Conservation (phyloP, 139 green algal genomes). For the Auxenochlorella pyrenoidosa region DNA sequence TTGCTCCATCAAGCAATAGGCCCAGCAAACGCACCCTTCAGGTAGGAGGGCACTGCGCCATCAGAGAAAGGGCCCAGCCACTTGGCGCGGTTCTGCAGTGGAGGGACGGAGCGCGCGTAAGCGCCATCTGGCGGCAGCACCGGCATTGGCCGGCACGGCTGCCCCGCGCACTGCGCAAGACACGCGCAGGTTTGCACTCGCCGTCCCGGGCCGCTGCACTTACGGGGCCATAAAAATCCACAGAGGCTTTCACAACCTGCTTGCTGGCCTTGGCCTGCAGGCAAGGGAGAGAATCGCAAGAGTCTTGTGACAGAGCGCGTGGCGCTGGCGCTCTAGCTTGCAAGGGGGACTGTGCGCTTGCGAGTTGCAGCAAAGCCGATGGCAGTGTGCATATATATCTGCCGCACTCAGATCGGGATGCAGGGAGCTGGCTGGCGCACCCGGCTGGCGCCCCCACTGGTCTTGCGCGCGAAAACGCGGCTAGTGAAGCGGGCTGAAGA, state of each 20-base stretch:
- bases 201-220: neutral
- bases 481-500: too few relatives aligned
- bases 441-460: too few relatives aligned
- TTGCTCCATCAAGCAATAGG: neutral
- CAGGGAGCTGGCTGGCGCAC: too few relatives aligned
- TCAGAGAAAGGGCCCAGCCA: conserved; percentile 89
- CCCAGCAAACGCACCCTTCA: conserved; percentile 59
- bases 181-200: neutral
- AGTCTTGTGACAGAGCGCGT: too few relatives aligned
- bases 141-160: neutral
- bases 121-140: neutral
- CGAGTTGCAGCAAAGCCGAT: too few relatives aligned
- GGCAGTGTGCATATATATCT: too few relatives aligned
- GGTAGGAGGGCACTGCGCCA: conserved; percentile 63
- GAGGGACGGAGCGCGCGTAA: neutral
- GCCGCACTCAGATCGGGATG: too few relatives aligned
- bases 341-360: too few relatives aligned
- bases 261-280: conserved; percentile 29
- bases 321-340: too few relatives aligned
- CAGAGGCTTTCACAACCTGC: conserved; percentile 12
- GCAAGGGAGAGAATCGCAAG: neutral
- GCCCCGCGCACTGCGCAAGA: neutral
- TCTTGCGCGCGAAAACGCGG: too few relatives aligned
- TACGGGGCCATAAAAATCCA: conserved; percentile 4
- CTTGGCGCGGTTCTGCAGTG: conserved; percentile 81